Percentiles rank a stretch among this genome's conserved stretches.
Evolutionary conservation across 2,329 filamentous ascomycete genomes (phyloP).

Genomic region (Aspergillus amoenus): DNA sequence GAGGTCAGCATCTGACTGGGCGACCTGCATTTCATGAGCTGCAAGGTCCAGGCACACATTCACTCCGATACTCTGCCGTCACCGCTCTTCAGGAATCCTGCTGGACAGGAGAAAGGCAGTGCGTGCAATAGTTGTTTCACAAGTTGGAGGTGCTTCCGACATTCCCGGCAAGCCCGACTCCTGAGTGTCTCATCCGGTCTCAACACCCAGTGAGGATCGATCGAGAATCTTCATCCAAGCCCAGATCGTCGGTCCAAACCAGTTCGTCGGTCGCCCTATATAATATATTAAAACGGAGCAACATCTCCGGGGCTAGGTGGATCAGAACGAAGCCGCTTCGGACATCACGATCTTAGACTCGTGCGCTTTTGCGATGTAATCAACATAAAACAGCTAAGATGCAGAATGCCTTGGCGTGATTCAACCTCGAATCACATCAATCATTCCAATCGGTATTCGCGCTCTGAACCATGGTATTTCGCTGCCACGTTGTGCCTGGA

Average conservation of each 20-base stretch:
- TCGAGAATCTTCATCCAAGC: conserved; percentile 1
- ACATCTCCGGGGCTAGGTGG: not conserved
- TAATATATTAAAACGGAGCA: not conserved
- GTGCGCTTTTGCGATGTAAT: not conserved
- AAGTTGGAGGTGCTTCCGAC: not conserved
- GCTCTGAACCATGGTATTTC: not conserved
- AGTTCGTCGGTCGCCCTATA: conserved; percentile 1
- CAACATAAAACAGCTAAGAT: conserved; percentile 6
- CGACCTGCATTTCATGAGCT: not conserved
- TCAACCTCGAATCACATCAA: not conserved
- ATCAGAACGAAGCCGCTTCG: not conserved
- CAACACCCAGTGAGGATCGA: not conserved
- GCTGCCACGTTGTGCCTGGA: not conserved
- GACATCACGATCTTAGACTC: not conserved
- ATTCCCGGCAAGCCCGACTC: not conserved
- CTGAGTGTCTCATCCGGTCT: not conserved
- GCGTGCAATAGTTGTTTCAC: not conserved
- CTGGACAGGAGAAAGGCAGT: not conserved
- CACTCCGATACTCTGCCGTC: not conserved
- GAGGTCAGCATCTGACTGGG: conserved; percentile 2
- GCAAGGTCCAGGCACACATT: conserved; percentile 6
- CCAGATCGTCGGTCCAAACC: conserved; percentile 7
- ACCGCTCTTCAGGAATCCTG: not conserved
- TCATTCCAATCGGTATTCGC: not conserved
- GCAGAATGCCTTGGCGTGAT: not conserved